A percentile compares a stretch with the other conserved stretches of the same genome.
Evolutionary conservation across 768 basidiomycete genomes (phyloP).

Genomic region (Suillus placidus): DNA sequence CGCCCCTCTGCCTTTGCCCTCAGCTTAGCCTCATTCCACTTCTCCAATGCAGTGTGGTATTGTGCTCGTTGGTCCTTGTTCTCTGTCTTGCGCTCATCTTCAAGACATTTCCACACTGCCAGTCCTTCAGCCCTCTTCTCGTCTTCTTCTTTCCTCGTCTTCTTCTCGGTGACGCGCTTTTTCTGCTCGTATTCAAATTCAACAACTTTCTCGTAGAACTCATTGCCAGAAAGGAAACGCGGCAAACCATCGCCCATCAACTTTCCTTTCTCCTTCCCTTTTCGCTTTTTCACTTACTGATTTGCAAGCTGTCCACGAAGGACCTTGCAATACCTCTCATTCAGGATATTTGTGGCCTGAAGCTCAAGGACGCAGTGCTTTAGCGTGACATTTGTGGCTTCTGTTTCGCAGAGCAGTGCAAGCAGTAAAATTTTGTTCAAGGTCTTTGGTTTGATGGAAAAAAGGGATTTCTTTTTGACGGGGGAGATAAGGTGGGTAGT

Average conservation of each 20-base stretch:
- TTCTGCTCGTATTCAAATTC: constrained; percentile 15
- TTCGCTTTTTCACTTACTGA: constrained; percentile 10
- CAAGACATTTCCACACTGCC: constrained; percentile 4
- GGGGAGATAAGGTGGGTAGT: not conserved
- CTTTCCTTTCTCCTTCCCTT: constrained; percentile 1
- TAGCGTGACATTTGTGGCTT: not conserved
- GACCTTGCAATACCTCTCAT: constrained; percentile 10
- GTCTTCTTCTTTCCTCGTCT: not conserved
- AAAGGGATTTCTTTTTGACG: not conserved
- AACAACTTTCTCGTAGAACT: constrained; percentile 14
- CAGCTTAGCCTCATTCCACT: not conserved
- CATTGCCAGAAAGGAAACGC: constrained; percentile 8
- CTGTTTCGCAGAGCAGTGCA: constrained; percentile 1
- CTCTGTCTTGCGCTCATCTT: constrained; percentile 9
- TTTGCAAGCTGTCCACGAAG: constrained; percentile 5
- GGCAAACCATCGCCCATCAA: constrained; percentile 9
- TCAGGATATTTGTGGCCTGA: constrained; percentile 9
- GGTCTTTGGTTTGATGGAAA: constrained; percentile 6
- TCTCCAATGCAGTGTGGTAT: constrained; percentile 6
- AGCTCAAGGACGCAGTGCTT: not conserved
- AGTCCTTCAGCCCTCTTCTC: constrained; percentile 3
- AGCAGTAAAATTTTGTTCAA: constrained; percentile 6
- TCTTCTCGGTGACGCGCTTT: not conserved
- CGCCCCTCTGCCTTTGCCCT: constrained; percentile 6
- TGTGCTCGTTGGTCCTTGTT: constrained; percentile 1